Base-by-base conservation (phyloP, 192 early-diverging fungal species). In the Linnemannia elongata region DNA sequence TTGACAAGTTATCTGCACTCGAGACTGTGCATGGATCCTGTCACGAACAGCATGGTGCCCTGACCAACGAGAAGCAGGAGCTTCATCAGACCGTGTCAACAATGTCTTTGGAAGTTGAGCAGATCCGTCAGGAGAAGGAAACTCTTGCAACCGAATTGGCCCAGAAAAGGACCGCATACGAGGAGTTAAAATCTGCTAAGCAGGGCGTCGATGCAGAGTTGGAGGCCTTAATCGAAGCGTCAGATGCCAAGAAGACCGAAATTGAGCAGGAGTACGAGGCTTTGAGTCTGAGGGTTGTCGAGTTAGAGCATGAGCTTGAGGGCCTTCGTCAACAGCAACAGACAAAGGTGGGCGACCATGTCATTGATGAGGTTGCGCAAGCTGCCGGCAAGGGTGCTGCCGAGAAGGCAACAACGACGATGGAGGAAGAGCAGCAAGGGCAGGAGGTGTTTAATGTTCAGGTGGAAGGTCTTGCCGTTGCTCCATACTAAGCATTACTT, bases 61-160 rank as follows among this genome's bases (percentile, higher is more conserved):
- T 55, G 30, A 69, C 55, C 27, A 77, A 77, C 30, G 76, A 77
- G 30, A 77, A 77, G 76, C 39, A 69, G 42, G 71, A 72, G 18
- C 71, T 72, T 45, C 55, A 27, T 0, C 55, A 57, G 24, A 27
- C 55, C 2, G 41, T 38, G 20, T 38, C 71, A 10, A 42, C 39
- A 4, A 30, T 39, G 27, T 12, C 17, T 7, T 17, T 20, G 5
- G 68, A 69, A 24, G 9, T 72, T 35, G 71, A n/a, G 0, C 39
- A 57, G 38, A 0, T 77, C 24, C 4, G 39, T 20, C 33, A 49
- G 27, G 63, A 77, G n/a, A 68, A 30, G 6, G 76, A 57, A 9
- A 15, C 20, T 35, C 57, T 77, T 35, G 9, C 33, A 4, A 30
- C n/a, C 27, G 45, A 39, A 13, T 22, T 69, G 15, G 9, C 27